Conservation (phyloP, 345 rosid genomes). For the Camelina laxa region DNA sequence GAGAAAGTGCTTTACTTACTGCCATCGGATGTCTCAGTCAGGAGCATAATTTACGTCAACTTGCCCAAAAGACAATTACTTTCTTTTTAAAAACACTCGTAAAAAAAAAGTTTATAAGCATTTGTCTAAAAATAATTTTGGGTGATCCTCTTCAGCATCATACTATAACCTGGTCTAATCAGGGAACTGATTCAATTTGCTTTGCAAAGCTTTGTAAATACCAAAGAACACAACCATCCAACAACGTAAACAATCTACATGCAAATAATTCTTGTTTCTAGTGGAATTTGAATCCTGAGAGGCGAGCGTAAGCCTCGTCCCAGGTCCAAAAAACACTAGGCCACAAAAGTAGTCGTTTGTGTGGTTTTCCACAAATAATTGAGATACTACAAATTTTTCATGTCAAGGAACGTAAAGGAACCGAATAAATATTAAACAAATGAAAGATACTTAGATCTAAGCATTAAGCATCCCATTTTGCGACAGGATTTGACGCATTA, state of each 20-base stretch:
- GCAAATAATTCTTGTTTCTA: too few species aligned
- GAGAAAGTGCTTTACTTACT: background rate
- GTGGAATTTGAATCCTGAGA: too few species aligned
- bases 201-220: too few species aligned
- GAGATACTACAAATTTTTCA: background rate
- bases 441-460: conserved; percentile 27
- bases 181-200: too few species aligned
- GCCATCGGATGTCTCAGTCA: background rate
- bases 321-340: too few species aligned
- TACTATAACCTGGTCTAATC: too few species aligned
- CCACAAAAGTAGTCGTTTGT: background rate
- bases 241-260: too few species aligned
- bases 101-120: background rate
- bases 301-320: too few species aligned
- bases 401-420: conserved; percentile 22
- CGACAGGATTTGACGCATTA: conserved; percentile 42
- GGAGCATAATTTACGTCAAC: background rate
- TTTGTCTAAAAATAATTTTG: too few species aligned
- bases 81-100: background rate
- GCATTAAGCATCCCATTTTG: conserved; percentile 32
- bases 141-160: too few species aligned
- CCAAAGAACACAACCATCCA: too few species aligned
- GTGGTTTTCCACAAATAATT: conserved; percentile 7
- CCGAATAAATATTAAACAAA: conserved; percentile 27
- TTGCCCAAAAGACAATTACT: conserved; percentile 3